Evolutionary conservation across 192 early-diverging fungal genomes (phyloP), one percentile per base, ranked within the genome.

Genomic region (Coemansia umbellata): DNA sequence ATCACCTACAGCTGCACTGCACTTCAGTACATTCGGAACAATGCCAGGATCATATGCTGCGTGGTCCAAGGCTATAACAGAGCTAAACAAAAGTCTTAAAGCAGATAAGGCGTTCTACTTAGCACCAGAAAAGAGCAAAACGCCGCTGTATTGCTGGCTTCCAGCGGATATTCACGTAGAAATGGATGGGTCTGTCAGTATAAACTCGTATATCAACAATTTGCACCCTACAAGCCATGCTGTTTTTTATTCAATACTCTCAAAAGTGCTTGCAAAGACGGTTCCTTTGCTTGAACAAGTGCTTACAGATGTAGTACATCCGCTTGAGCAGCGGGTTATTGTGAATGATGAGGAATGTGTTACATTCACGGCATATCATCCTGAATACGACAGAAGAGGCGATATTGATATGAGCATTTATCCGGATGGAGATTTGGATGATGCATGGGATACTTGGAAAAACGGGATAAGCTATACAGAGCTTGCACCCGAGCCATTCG

Each of bases 161-260:
- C 85, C 86, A 1, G 53, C 75, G 1, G 84, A 84, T 17, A 80
- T 84, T 42, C 36, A 58, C 4, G 59, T 86, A 1, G 23, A 13
- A 5, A 27, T 58, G 0, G 56, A 68, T 18, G 82, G 84, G 3
- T 21, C 55, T 1, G 62, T 77, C 8, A 21, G n/a, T 6, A 53
- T 80, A 35, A 18, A 36, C 7, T 83, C 81, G 1, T 87, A 87
- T 59, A 87, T 89, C 80, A 86, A 87, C 77, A 85, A 84, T 24
- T 45, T 85, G 14, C 67, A 84, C 35, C 83, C 80, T 1, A 13
- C 27, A 11, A 50, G 71, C 4, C 49, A 63, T 39, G 43, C 56
- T 14, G 58, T 57, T 2, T 32, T 81, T 57, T 84, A 87, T 36
- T 24, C 43, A 2, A 57, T 53, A 8, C 53, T 88, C 3, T 59